A percentile compares a stretch with the other conserved stretches of the same genome.
Conservation (phyloP, 495 filamentous ascomycete genomes). For the Penicillium soppii region DNA sequence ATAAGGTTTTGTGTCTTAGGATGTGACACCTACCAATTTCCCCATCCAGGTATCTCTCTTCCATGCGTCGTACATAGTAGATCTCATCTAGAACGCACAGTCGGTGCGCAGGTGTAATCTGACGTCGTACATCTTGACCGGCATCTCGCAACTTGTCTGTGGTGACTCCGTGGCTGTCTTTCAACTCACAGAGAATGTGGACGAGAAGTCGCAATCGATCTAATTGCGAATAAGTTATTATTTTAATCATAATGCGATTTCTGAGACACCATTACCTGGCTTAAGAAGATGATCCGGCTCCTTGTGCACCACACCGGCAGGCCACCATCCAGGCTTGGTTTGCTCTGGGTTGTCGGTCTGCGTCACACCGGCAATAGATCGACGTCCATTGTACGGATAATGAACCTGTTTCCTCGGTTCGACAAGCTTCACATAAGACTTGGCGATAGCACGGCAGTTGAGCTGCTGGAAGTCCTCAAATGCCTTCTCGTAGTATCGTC, state of each 20-base stretch:
- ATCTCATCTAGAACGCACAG: conserved; percentile 59
- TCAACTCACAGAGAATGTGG: conserved; percentile 58
- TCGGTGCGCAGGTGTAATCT: conserved; percentile 34
- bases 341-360: conserved; percentile 40
- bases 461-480: conserved; percentile 47
- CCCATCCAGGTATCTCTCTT: conserved; percentile 59
- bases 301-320: conserved; percentile 60
- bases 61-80: conserved; percentile 62
- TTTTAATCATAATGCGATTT: background rate
- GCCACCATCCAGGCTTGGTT: conserved; percentile 77
- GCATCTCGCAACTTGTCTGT: conserved; percentile 45
- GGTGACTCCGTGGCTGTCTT: conserved; percentile 40
- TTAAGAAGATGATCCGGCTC: conserved; percentile 82
- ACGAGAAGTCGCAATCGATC: conserved; percentile 61
- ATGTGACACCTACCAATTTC: conserved; percentile 55
- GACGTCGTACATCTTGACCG: conserved; percentile 40
- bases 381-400: conserved; percentile 72
- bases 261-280: conserved; percentile 52
- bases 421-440: conserved; percentile 78
- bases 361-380: conserved; percentile 39
- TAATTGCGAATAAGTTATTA: conserved; percentile 21
- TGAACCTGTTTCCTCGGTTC: conserved; percentile 84
- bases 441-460: conserved; percentile 57
- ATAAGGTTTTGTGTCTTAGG: background rate
- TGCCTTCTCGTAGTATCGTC: conserved; percentile 58